Conservation (phyloP, 345 rosid genomes). For the Camelina hispida region DNA sequence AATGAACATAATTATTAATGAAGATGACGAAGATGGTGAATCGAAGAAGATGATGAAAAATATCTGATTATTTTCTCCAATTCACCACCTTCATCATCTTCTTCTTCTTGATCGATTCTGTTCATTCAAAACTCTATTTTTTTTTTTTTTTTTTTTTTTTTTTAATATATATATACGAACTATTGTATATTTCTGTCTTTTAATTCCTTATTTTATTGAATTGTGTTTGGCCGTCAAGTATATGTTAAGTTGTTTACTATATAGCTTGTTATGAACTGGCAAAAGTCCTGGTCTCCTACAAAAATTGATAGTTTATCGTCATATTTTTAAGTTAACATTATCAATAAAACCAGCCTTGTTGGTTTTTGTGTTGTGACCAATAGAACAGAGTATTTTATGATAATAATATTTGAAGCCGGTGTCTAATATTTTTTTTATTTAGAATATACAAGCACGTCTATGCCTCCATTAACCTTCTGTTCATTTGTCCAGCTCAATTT, state of each 20-base stretch:
- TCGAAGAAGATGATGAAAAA: no score
- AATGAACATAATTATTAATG: no score
- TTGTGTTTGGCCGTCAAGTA: slow-evolving; percentile 34
- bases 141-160: neutral
- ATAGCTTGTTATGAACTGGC: slow-evolving; percentile 36
- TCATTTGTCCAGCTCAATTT: neutral
- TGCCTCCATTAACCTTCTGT: slow-evolving; percentile 24
- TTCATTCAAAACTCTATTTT: no score
- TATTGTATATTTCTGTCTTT: neutral
- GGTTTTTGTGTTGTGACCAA: slow-evolving; percentile 8
- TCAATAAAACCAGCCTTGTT: slow-evolving; percentile 29
- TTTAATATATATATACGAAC: neutral
- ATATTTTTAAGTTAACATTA: slow-evolving; percentile 6
- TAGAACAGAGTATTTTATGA: slow-evolving; percentile 13
- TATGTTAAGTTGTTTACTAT: neutral
- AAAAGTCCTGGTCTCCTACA: neutral
- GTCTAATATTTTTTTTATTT: neutral
- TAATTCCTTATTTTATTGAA: neutral
- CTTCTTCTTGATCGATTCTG: no score
- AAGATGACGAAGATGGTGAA: no score
- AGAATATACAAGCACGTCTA: slow-evolving; percentile 38
- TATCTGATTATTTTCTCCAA: no score
- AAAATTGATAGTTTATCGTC: slow-evolving; percentile 17
- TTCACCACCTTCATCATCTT: no score
- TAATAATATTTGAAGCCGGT: slow-evolving; percentile 11